phyloP scores from a whole-genome alignment of 2,329 filamentous ascomycete genomes.

The Pyrenochaeta sp. region DNA sequence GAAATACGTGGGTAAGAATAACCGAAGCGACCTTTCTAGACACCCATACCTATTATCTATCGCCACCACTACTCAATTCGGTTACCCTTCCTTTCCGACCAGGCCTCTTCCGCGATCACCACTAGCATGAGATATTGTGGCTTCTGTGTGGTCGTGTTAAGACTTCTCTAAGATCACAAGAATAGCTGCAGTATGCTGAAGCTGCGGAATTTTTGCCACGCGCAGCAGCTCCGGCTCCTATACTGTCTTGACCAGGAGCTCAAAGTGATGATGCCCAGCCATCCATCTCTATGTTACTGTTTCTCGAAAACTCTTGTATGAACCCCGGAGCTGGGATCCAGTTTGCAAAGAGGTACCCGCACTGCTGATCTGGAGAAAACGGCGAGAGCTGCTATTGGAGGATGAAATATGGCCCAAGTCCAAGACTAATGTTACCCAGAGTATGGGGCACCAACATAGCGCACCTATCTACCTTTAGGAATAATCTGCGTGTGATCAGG shows the following conservation, averaged over 20 bases:
- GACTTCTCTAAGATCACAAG: not conserved
- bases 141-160: not conserved
- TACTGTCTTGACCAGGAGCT: not conserved
- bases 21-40: not conserved
- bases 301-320: not conserved
- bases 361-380: not conserved
- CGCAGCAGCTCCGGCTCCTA: not conserved
- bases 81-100: not conserved
- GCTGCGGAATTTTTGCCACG: not conserved
- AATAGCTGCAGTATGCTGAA: not conserved
- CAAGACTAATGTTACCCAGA: not conserved
- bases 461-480: not conserved
- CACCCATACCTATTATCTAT: not conserved
- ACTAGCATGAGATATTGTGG: not conserved
- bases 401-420: not conserved
- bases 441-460: not conserved
- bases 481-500: slow-evolving; percentile 3
- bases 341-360: not conserved
- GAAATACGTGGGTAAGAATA: no score
- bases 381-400: not conserved
- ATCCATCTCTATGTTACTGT: not conserved
- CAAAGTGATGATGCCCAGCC: not conserved
- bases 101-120: not conserved
- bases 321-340: not conserved
- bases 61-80: not conserved